Evolutionary conservation across 1,284 basidiomycete species (phyloP).

Genomic region (Cerioporus squamosus): DNA sequence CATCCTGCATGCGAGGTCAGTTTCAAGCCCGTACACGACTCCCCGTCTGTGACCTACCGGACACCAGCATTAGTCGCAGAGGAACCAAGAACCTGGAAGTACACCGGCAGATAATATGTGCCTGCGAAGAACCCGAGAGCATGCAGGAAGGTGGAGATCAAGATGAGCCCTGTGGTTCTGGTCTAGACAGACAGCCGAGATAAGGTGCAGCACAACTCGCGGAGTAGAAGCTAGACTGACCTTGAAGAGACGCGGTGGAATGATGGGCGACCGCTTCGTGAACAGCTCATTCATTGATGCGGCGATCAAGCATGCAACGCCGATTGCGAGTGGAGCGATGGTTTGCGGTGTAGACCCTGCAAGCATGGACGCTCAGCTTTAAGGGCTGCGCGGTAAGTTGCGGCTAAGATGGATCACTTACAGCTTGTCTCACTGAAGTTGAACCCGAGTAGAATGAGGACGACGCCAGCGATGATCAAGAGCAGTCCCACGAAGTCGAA

Average conservation of each 20-base stretch:
- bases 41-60: conserved; percentile 42
- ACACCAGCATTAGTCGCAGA: conserved; percentile 79
- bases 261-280: conserved; percentile 78
- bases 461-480: conserved; percentile 73
- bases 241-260: conserved; percentile 82
- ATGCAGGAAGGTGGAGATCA: conserved; percentile 65
- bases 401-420: conserved; percentile 34
- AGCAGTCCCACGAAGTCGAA: conserved; percentile 82
- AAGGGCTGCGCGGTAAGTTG: too few relatives aligned
- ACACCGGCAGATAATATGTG: conserved; percentile 76
- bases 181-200: too few relatives aligned
- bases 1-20: conserved; percentile 55
- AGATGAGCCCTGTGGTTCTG: conserved; percentile 3
- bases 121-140: conserved; percentile 68
- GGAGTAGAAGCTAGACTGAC: conserved; percentile 33
- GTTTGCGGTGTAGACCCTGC: conserved; percentile 53
- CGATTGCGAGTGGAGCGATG: conserved; percentile 76
- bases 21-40: background rate
- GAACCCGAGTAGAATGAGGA: conserved; percentile 85
- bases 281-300: conserved; percentile 68
- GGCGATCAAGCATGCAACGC: conserved; percentile 58
- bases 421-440: conserved; percentile 73
- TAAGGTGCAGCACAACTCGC: too few relatives aligned
- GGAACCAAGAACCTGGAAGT: conserved; percentile 79
- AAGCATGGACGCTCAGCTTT: too few relatives aligned